phyloP scores from a whole-genome alignment of 192 early-diverging fungal genomes.

The Glomus cerebriforme region DNA sequence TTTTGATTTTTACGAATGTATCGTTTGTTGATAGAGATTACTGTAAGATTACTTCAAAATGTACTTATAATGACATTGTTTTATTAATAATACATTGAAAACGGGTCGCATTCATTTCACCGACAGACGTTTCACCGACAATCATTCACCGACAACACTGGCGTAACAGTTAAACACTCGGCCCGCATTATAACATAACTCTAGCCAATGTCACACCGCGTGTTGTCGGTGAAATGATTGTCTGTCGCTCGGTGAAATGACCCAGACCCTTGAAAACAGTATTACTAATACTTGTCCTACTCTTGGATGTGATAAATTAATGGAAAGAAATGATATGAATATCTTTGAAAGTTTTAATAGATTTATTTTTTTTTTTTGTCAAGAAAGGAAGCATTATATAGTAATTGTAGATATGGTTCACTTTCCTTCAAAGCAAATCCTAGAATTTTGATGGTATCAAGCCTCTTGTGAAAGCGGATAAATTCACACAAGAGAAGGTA shows the following conservation, averaged over 20 bases:
- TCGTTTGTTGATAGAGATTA: neutral
- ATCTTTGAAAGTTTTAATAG: neutral
- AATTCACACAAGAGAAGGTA: slow-evolving; percentile 10
- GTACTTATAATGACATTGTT: neutral
- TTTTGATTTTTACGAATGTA: too few relatives aligned
- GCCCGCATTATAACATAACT: too few relatives aligned
- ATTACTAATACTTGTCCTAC: neutral
- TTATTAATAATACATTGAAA: neutral
- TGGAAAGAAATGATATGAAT: neutral
- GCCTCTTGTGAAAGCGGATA: neutral
- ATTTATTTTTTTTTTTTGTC: neutral
- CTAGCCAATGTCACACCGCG: too few relatives aligned
- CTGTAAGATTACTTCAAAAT: neutral
- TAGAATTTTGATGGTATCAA: neutral
- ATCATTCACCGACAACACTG: too few relatives aligned
- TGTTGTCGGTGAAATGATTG: too few relatives aligned
- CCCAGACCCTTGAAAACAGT: too few relatives aligned
- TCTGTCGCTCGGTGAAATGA: too few relatives aligned
- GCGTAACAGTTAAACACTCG: too few relatives aligned
- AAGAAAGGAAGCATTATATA: too few relatives aligned
- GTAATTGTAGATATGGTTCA: neutral
- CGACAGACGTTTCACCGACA: too few relatives aligned
- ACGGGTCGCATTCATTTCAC: too few relatives aligned
- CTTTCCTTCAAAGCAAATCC: neutral
- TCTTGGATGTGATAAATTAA: neutral